These are phyloP conservation scores for Aspergillus affinis DNA, from an alignment of 495 filamentous ascomycete species.

Conservation along the genomic window DNA sequence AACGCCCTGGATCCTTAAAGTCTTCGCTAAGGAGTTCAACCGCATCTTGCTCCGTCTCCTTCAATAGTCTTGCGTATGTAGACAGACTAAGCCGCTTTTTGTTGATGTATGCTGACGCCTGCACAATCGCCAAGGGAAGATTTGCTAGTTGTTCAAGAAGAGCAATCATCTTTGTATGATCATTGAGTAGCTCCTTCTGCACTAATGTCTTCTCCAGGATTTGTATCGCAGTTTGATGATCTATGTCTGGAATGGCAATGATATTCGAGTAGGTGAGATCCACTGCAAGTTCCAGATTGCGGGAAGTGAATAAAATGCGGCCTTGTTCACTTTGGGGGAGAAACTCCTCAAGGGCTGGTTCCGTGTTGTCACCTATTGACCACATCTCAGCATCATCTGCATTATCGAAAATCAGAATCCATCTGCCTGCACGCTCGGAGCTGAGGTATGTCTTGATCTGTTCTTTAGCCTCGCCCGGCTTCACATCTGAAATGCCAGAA, in stretches of 20 bases:
- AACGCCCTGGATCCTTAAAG: conserved; percentile 36
- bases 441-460: conserved; percentile 30
- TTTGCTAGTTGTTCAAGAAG: conserved; percentile 39
- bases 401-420: conserved; percentile 41
- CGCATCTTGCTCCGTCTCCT: conserved; percentile 27
- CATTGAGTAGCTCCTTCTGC: conserved; percentile 17
- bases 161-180: conserved; percentile 18
- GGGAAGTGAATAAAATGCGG: conserved; percentile 29
- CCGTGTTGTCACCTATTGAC: conserved; percentile 1
- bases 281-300: conserved; percentile 25
- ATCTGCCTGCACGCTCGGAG: conserved; percentile 18
- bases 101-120: conserved; percentile 51
- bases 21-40: conserved; percentile 38
- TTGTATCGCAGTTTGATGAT: conserved; percentile 16
- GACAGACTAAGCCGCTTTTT: conserved; percentile 29
- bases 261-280: conserved; percentile 21
- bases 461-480: conserved; percentile 21
- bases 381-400: conserved; percentile 29
- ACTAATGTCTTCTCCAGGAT: conserved; percentile 19
- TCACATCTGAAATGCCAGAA: conserved; percentile 21
- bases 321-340: conserved; percentile 43
- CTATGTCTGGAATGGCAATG: conserved; percentile 23
- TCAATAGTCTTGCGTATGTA: conserved; percentile 32
- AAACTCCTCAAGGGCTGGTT: conserved; percentile 25
- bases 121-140: conserved; percentile 48